Evolutionary conservation across 2,329 filamentous ascomycete species (phyloP).

Genomic region (Penicillium sp.): DNA sequence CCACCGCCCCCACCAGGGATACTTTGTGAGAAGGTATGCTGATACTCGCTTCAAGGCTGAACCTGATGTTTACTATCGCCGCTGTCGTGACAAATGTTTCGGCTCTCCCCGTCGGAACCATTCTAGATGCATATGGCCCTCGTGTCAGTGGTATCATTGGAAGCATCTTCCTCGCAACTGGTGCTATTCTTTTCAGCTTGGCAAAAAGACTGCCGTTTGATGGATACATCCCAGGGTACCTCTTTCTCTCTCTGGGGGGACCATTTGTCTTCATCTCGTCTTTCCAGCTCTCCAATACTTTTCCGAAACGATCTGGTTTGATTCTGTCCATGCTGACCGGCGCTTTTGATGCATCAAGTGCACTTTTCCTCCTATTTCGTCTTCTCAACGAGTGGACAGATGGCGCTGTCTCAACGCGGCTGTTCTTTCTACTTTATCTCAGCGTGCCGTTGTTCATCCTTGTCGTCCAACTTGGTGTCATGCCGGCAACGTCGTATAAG

Average conservation of each 20-base stretch:
- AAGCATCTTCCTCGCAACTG: constrained; percentile 60
- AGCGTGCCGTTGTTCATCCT: constrained; percentile 62
- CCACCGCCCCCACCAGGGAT: too few species aligned
- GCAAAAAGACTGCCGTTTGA: constrained; percentile 63
- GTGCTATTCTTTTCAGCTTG: constrained; percentile 68
- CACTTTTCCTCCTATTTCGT: constrained; percentile 69
- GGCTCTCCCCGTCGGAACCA: constrained; percentile 75
- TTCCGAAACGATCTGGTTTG: constrained; percentile 69
- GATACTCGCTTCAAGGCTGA: constrained; percentile 46
- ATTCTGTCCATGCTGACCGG: constrained; percentile 75
- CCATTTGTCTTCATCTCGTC: constrained; percentile 77
- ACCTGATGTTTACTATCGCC: constrained; percentile 86
- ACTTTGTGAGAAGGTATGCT: background rate
- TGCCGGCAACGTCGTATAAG: constrained; percentile 74
- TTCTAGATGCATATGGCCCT: constrained; percentile 77
- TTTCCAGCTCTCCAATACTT: constrained; percentile 79
- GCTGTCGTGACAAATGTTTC: constrained; percentile 83
- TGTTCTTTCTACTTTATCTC: constrained; percentile 69
- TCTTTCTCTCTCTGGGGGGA: constrained; percentile 70
- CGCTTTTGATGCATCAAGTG: constrained; percentile 76
- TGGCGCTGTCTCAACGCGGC: constrained; percentile 54
- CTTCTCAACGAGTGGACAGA: constrained; percentile 59
- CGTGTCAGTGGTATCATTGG: constrained; percentile 68
- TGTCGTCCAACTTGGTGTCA: constrained; percentile 60
- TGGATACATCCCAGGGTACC: constrained; percentile 66